phyloP scores from a whole-genome alignment of 345 rosid species.

The Arabidopsis suecica region DNA sequence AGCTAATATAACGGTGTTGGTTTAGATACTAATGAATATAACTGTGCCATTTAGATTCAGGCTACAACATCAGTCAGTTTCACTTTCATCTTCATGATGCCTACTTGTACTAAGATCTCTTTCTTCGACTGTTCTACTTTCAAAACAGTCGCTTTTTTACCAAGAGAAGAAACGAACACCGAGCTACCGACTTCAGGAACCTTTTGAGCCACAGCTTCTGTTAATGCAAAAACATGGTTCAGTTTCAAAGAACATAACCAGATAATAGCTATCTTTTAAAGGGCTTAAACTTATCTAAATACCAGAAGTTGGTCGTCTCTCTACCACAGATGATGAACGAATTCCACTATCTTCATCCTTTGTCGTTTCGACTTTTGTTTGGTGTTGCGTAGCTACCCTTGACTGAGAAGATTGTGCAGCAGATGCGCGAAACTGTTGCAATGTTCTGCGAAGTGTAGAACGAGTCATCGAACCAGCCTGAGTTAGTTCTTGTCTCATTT shows the following conservation, averaged over 20 bases:
- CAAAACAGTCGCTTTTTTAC: constrained; percentile 69
- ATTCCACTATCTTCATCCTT: constrained; percentile 35
- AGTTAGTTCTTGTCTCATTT: constrained; percentile 58
- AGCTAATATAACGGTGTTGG: constrained; percentile 9
- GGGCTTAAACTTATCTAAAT: constrained; percentile 24
- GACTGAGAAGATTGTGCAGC: constrained; percentile 48
- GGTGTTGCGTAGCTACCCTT: constrained; percentile 46
- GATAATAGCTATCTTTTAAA: background rate
- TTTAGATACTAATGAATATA: constrained; percentile 11
- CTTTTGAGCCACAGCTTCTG: constrained; percentile 45
- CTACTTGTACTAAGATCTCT: constrained; percentile 83
- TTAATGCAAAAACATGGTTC: constrained; percentile 9
- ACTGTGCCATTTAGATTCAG: constrained; percentile 6
- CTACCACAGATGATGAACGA: constrained; percentile 45
- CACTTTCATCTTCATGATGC: constrained; percentile 80
- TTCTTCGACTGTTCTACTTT: constrained; percentile 68
- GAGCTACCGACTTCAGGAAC: constrained; percentile 69
- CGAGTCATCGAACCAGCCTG: constrained; percentile 66
- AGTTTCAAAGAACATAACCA: constrained; percentile 15
- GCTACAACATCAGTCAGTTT: constrained; percentile 56
- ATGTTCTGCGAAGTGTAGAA: constrained; percentile 67
- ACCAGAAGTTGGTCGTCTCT: constrained; percentile 53
- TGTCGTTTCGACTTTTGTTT: constrained; percentile 28
- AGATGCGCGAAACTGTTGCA: constrained; percentile 60
- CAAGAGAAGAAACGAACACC: constrained; percentile 69